Base-by-base conservation (phyloP, 176 grass and related monocot genomes). In the Bromus sterilis region DNA sequence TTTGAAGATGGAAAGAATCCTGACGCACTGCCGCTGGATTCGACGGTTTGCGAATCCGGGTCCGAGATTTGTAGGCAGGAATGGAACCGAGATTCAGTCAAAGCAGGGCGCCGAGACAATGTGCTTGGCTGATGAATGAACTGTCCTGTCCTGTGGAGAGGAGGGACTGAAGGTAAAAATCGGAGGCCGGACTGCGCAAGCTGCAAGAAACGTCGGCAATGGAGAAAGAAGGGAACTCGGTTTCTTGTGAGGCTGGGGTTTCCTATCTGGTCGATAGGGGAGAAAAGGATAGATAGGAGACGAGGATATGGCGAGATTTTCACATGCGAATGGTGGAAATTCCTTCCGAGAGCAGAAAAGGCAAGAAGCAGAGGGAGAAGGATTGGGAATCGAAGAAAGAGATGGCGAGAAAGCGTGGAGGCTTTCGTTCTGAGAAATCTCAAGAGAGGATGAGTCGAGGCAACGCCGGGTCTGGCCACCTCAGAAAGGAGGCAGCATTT, bases 161-260 rank as follows among this genome's bases (percentile, higher is more conserved):
- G n/a, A n/a, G n/a, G n/a, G n/a, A n/a, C n/a, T n/a, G n/a, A n/a
- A n/a, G 14, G 12, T 75, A 75, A 39, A 53, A 75, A 51, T 25
- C 34, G 16, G 56, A 13, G 11, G 36, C 1, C 12, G 35, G 44
- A 6, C 5, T 4, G 31, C 13, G 21, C n/a, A 64, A 79, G 81
- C 53, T 82, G 1, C 11, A 48, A 74, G 69, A 63, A 66, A 84
- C 49, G n/a, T n/a, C n/a, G 21, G 39, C 29, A 39, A 51, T 62
- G 80, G 34, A 4, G 32, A 26, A 43, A 0, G 32, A 46, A 71
- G 71, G 36, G 67, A 66, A 81, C 87, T 11, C 82, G 78, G 82
- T 85, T 89, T 33, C 74, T 75, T 71, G 71, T 59, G 9, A 1
- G 66, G 28, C 48, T 9, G 43, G 20, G 1, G 2, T 30, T 32